These are phyloP conservation scores for Casuarina equisetifolia DNA, from an alignment of 306 rosid species.

Conservation along the genomic window DNA sequence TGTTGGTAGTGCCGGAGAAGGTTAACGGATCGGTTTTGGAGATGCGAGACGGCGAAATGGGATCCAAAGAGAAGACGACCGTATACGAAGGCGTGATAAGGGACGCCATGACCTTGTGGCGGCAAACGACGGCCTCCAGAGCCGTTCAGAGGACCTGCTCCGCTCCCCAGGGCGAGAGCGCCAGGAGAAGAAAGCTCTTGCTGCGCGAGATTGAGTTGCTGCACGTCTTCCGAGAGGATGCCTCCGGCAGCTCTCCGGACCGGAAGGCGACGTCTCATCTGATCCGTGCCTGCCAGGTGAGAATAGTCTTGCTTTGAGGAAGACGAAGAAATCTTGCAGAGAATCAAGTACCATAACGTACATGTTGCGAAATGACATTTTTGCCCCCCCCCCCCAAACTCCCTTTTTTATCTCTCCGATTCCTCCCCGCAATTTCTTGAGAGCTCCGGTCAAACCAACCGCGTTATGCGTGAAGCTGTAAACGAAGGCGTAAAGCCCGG, in stretches of 20 bases:
- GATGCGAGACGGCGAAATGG: conserved; percentile 20
- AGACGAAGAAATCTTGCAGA: not conserved
- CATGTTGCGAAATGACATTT: too few species aligned
- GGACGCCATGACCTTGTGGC: conserved; percentile 34
- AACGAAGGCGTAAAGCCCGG: not conserved
- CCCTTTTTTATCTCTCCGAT: too few species aligned
- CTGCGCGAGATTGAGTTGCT: conserved; percentile 41
- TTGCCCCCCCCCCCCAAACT: too few species aligned
- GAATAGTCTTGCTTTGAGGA: not conserved
- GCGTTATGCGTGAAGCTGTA: not conserved
- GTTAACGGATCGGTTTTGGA: conserved; percentile 25
- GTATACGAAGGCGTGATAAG: conserved; percentile 37
- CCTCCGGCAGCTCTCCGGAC: conserved; percentile 29
- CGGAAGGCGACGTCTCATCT: conserved; percentile 29
- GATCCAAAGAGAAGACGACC: conserved; percentile 33
- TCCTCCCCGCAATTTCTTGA: too few species aligned
- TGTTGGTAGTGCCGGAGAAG: conserved; percentile 32
- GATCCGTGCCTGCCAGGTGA: conserved; percentile 42
- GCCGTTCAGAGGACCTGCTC: conserved; percentile 3
- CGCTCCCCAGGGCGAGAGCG: not conserved
- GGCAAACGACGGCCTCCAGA: not conserved
- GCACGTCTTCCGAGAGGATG: conserved; percentile 38
- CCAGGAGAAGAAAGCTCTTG: conserved; percentile 35
- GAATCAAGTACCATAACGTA: too few species aligned
- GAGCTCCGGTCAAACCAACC: too few species aligned